Evolutionary conservation across 306 rosid species (phyloP).

Genomic region (Lotus japonicus): DNA sequence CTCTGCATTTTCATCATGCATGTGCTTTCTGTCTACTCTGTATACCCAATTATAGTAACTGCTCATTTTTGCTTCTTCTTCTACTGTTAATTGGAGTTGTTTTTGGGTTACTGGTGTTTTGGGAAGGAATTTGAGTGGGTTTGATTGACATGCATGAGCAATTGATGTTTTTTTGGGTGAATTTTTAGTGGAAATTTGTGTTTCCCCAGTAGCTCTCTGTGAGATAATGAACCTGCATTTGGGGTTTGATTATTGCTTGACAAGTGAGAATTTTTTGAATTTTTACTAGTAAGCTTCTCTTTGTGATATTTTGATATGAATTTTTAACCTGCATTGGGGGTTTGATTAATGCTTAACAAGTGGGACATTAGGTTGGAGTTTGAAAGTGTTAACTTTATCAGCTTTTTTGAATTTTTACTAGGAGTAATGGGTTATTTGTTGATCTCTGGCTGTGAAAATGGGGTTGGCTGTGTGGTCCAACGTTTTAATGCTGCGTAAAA

Average conservation of each 20-base stretch:
- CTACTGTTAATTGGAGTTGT: background rate
- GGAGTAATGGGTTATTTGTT: background rate
- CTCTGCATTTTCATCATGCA: constrained; percentile 15
- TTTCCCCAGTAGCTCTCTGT: background rate
- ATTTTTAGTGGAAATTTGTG: background rate
- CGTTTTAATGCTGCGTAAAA: background rate
- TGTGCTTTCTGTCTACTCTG: background rate
- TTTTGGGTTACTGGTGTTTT: background rate
- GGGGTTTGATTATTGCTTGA: background rate
- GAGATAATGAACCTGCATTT: background rate
- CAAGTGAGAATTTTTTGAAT: background rate
- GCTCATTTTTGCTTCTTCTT: background rate
- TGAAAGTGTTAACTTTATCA: background rate
- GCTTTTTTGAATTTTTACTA: background rate
- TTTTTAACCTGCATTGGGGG: too few species aligned
- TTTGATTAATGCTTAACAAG: background rate
- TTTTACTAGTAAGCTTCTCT: too few species aligned
- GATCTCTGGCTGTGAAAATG: background rate
- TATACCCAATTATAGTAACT: background rate
- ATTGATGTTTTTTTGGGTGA: background rate
- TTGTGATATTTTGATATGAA: too few species aligned
- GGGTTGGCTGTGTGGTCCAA: background rate
- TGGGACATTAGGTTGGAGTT: background rate
- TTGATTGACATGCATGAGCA: background rate
- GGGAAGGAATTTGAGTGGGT: background rate